phyloP scores from a whole-genome alignment of 345 rosid genomes.

The Reutealis trisperma region DNA sequence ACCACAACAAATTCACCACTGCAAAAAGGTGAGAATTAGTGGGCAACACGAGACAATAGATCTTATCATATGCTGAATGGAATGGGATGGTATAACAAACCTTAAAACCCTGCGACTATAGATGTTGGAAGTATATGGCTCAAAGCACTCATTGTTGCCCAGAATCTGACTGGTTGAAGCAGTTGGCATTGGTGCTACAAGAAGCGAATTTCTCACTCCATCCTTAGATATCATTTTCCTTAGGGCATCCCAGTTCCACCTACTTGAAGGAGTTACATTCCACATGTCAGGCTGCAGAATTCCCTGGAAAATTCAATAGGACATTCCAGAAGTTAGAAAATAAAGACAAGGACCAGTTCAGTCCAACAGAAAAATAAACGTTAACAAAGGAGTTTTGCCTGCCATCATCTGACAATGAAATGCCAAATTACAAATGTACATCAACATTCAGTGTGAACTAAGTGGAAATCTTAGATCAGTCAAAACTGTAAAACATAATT shows the following conservation, averaged over 20 bases:
- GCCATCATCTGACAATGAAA: neutral
- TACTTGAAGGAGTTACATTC: slow-evolving; percentile 65
- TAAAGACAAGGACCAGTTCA: neutral
- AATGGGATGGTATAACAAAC: slow-evolving; percentile 30
- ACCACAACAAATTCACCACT: slow-evolving; percentile 96
- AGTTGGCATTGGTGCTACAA: slow-evolving; percentile 93
- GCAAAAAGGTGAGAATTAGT: slow-evolving; percentile 20
- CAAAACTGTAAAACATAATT: neutral
- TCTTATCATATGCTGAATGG: neutral
- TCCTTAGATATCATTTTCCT: slow-evolving; percentile 62
- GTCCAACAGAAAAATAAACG: neutral
- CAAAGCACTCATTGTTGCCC: slow-evolving; percentile 94
- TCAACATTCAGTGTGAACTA: neutral
- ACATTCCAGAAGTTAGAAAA: slow-evolving; percentile 12
- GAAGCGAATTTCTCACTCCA: slow-evolving; percentile 91
- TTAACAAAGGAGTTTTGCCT: neutral
- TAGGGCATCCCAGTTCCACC: slow-evolving; percentile 77
- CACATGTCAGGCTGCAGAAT: slow-evolving; percentile 97
- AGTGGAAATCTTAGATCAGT: neutral
- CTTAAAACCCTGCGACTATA: slow-evolving; percentile 90
- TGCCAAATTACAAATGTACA: neutral
- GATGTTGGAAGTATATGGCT: slow-evolving; percentile 90
- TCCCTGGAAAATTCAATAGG: slow-evolving; percentile 49
- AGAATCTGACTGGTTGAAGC: slow-evolving; percentile 98
- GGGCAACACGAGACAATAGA: neutral